Conservation (phyloP, 371 early-diverging fungal genomes). For the Mortierella sp. region DNA sequence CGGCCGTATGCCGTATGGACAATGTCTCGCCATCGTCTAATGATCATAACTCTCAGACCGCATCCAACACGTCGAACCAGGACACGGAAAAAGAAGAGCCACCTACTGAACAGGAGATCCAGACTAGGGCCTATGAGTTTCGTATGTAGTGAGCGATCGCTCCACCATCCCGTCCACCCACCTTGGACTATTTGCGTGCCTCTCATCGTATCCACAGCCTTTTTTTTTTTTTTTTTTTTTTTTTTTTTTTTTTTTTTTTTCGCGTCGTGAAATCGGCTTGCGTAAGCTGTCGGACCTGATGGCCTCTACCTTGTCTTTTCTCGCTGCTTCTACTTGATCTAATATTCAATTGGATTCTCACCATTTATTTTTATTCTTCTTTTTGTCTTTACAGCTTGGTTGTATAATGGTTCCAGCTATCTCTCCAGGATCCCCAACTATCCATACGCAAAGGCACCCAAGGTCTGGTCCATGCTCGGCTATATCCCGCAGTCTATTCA, state of each 20-base stretch:
- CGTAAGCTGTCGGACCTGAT: too few species aligned
- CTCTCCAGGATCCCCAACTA: slow-evolving; percentile 62
- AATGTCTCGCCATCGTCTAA: too few species aligned
- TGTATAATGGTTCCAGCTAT: slow-evolving; percentile 50
- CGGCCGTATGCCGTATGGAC: too few species aligned
- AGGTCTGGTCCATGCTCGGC: slow-evolving; percentile 56
- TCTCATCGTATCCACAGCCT: too few species aligned
- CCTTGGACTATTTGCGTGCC: too few species aligned
- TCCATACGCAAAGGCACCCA: slow-evolving; percentile 59
- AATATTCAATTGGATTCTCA: not conserved
- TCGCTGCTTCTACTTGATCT: too few species aligned
- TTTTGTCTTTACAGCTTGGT: slow-evolving; percentile 56
- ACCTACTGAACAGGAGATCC: slow-evolving; percentile 33
- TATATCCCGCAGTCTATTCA: slow-evolving; percentile 59
- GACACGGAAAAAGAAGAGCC: slow-evolving; percentile 6
- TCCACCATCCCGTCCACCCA: not conserved
- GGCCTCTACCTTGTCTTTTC: not conserved
- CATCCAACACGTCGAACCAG: too few species aligned
- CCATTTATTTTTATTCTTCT: not conserved
- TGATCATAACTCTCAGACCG: too few species aligned
- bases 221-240: slow-evolving; percentile 1
- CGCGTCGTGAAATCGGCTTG: too few species aligned
- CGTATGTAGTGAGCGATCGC: slow-evolving; percentile 24
- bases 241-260: not conserved
- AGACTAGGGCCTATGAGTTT: slow-evolving; percentile 39